Percentiles rank a stretch among this genome's conserved stretches.
Conservation (phyloP, 371 early-diverging fungal genomes). For the Apophysomyces trapeziformis region DNA sequence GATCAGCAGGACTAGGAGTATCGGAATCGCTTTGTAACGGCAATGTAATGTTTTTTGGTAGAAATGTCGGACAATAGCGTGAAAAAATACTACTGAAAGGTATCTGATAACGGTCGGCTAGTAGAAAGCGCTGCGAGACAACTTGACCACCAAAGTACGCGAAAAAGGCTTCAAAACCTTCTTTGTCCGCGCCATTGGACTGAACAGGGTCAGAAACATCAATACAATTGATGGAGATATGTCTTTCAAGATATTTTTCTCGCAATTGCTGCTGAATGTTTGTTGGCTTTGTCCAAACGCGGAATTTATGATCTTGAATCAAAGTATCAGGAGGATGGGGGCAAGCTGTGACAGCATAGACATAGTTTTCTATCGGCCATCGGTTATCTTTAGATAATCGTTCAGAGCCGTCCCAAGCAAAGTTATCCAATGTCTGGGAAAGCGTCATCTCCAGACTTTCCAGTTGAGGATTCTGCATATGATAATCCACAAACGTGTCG, state of each 20-base stretch:
- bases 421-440: conserved; percentile 1
- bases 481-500: not conserved
- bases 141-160: conserved; percentile 1
- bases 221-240: not conserved
- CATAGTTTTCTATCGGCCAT: conserved; percentile 3
- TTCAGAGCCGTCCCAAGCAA: not conserved
- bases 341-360: conserved; percentile 1
- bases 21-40: not conserved
- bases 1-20: not conserved
- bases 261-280: not conserved
- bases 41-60: not conserved
- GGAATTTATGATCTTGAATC: not conserved
- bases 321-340: not conserved
- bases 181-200: not conserved
- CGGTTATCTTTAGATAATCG: not conserved
- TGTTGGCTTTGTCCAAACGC: not conserved
- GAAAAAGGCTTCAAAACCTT: not conserved
- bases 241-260: not conserved
- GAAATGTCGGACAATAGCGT: not conserved
- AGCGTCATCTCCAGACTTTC: conserved; percentile 6
- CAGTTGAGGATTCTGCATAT: not conserved
- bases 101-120: conserved; percentile 5
- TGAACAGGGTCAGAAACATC: not conserved
- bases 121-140: not conserved
- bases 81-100: conserved; percentile 1